Base-by-base conservation (phyloP, 176 grass and related monocot genomes). In the Poa pratensis region DNA sequence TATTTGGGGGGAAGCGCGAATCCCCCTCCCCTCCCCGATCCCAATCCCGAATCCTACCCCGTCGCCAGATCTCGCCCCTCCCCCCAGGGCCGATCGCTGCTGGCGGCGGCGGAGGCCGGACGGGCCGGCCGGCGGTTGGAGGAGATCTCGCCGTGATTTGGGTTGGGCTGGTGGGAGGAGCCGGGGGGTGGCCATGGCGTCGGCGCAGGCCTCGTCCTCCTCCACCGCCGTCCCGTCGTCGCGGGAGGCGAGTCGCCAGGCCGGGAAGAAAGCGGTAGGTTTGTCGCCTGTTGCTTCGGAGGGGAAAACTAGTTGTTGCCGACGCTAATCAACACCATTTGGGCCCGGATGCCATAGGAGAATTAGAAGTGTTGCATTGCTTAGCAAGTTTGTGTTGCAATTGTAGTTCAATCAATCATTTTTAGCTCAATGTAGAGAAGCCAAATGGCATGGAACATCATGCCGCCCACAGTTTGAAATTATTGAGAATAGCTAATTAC, bases 181-280 rank as follows among this genome's bases (percentile, higher is more conserved):
- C 67, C 73, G 27, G 70, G 70, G 30, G 37, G 30, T 37, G 39
- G 76, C 73, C 76, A 99, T 99, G 96, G 93, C 90, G 80, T 99
- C 93, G 76, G 88, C 90, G 85, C 91, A 93, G 84, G 92, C 88
- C 13, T 86, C 84, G 1, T 86, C 84, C 17, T 65, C 88, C 73
- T 8, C 87, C 50, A 28, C 85, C 64, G 65, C 60, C 35, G 80
- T 73, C 58, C 62, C 83, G 51, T 60, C 86, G 59, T 90, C 90
- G 82, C 94, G 92, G 58, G 94, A 96, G 79, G 88, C 86, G 42
- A 92, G 96, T 76, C 94, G 96, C 58, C 94, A 96, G 84, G 85
- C 94, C 48, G 97, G 97, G 71, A 99, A 99, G 94, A 99, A 99
- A 69, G 85, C 80, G 92, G 97, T 99, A 88, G 27, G 65, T 71